Base-by-base conservation (phyloP, 805 yeast species). In the Spathaspora hagerdaliae region DNA sequence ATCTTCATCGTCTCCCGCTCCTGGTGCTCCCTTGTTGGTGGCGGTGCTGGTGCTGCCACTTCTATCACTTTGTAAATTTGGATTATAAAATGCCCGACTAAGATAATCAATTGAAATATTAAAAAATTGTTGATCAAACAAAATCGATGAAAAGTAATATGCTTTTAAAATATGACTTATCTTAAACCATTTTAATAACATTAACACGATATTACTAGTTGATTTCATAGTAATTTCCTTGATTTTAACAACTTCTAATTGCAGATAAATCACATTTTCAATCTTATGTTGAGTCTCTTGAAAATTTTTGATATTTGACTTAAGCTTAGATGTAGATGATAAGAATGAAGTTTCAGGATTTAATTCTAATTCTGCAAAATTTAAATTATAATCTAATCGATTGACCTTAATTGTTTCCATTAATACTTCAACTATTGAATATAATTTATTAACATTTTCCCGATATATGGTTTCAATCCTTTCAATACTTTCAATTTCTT, bases 111-210 rank as follows among this genome's bases (percentile, higher is more conserved):
- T 56, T 11, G 61, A 50, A 0, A 60, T 52, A 8, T 56, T 52
- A 41, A 75, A 74, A 48, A 65, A 85, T 47, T 82, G 81, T 27
- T 84, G 78, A 60, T 94, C 98, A 61, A 84, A 86, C 26, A 94
- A 61, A 37, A 91, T 59, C 0, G 87, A 77, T 6, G 85, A 63
- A 11, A 92, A 66, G 54, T 83, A 87, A 59, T 89, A 95, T 60
- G 76, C 83, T 60, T 92, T 91, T 51, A 91, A 61, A 2, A 89
- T 68, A 60, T 94, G 97, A 38, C 81, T 84, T 8, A 75, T 61
- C 58, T 86, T 87, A 60, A 87, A 84, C 97, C 97, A 91, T 54
- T 76, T 77, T 31, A 84, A 59, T 15, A 94, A 58, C 15, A 79
- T 54, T 9, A 67, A 53, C 1, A 88, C 45, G 1, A 81, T 74